A percentile compares a stretch with the other conserved stretches of the same genome.
Conservation (phyloP, 2,329 filamentous ascomycete genomes). For the Mycosphaerella arachidis region DNA sequence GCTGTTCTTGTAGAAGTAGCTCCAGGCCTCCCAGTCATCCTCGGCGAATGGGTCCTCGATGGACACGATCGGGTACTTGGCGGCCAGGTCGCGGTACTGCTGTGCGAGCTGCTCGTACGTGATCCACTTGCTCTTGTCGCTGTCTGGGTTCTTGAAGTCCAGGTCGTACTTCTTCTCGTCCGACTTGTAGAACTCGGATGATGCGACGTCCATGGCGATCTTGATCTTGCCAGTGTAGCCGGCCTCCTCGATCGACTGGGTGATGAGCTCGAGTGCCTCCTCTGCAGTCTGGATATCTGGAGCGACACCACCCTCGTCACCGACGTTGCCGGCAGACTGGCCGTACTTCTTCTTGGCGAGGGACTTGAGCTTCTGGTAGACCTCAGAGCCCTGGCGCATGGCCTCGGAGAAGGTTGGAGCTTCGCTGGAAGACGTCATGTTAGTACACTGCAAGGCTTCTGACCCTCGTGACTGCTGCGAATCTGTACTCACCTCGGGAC, state of each 20-base stretch:
- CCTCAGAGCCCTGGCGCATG: conserved; percentile 92
- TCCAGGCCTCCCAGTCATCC: conserved; percentile 99
- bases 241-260: conserved; percentile 85
- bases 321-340: conserved; percentile 96
- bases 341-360: conserved; percentile 99
- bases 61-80: conserved; percentile 97
- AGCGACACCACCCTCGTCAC: conserved; percentile 98
- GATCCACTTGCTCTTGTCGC: conserved; percentile 94
- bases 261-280: conserved; percentile 95
- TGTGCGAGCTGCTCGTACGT: conserved; percentile 95
- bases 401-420: conserved; percentile 92
- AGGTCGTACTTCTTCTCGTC: conserved; percentile 99
- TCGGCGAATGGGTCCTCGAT: conserved; percentile 99
- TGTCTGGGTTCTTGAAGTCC: conserved; percentile 99
- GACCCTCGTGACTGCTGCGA: neutral
- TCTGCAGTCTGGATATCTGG: conserved; percentile 96
- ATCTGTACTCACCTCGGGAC: conserved; percentile 41
- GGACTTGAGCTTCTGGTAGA: conserved; percentile 96
- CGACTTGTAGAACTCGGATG: conserved; percentile 96
- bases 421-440: conserved; percentile 18
- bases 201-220: conserved; percentile 99
- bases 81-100: conserved; percentile 73
- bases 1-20: conserved; percentile 99
- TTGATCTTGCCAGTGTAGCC: conserved; percentile 95
- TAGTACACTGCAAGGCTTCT: conserved; percentile 9